Evolutionary conservation across 495 filamentous ascomycete genomes (phyloP), one percentile per base, ranked within the genome.

Genomic region (Podospora anserina): DNA sequence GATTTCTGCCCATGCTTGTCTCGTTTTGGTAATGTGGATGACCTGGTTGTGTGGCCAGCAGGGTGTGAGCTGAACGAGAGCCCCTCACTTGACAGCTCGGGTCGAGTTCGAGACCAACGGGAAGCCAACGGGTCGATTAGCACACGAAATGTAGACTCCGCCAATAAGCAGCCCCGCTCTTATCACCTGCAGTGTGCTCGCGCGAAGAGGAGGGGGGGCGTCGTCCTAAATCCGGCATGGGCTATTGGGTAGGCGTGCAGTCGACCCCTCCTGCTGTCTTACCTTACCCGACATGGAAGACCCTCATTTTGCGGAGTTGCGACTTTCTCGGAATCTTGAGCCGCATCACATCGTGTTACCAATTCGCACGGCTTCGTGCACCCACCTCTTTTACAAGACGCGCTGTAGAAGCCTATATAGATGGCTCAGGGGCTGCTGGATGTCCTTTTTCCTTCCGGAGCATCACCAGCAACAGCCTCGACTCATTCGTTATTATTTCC

Each of bases 111-210:
- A 49, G 39, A 49, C 39, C 39, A 49, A 49, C 39, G 39, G 39
- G 39, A 49, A 49, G 49, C 61, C 65, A 62, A 70, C 68, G 66
- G 68, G 63, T 63, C 72, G 62, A 72, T 76, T 76, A 72, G 72
- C 64, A 71, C 70, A 72, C 68, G 59, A 68, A 71, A 74, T 69
- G 30, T 34, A 18, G 32, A n/a, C 32, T 60, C 72, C 68, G 62
- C 74, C 72, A 76, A 74, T 74, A 53, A 66, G 66, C 67, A 60
- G 34, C 54, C 54, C 56, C 9, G 65, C 57, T 63, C 69, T 77
- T 77, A 77, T 77, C 75, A 77, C 69, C 49, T 75, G 75, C 75
- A 77, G 67, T 62, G 26, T 61, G 62, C 61, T 65, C 58, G 66
- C 59, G 56, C 66, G 9, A 66, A 49, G 53, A 72, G 66, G 75